A percentile compares a stretch with the other conserved stretches of the same genome.
phyloP scores from a whole-genome alignment of 805 yeast genomes.

The Cyberlindnera euphorbiae region DNA sequence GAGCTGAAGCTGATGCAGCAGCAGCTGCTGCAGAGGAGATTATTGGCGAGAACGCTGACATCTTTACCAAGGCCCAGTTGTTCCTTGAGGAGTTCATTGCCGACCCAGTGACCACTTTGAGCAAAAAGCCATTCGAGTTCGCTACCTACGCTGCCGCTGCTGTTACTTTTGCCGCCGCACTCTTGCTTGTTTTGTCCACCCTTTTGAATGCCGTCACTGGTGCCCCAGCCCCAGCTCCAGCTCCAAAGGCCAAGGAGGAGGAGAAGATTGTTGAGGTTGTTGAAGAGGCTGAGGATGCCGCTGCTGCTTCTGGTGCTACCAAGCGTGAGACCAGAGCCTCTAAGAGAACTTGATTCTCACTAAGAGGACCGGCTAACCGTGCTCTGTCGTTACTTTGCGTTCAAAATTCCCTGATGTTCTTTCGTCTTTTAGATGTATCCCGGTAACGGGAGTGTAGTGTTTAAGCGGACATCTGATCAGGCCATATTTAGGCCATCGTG shows the following conservation, averaged over 20 bases:
- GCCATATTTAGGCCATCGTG: too few species aligned
- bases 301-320: constrained; percentile 11
- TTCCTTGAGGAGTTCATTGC: constrained; percentile 35
- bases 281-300: constrained; percentile 5
- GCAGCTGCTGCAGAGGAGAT: constrained; percentile 1
- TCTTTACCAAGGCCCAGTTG: constrained; percentile 27
- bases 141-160: constrained; percentile 41
- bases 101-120: constrained; percentile 42
- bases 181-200: constrained; percentile 40
- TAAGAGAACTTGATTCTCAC: constrained; percentile 11
- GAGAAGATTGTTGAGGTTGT: constrained; percentile 14
- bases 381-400: too few species aligned
- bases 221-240: constrained; percentile 7
- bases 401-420: too few species aligned
- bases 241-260: constrained; percentile 4
- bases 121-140: constrained; percentile 46
- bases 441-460: too few species aligned
- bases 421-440: too few species aligned
- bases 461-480: too few species aligned
- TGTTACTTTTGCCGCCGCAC: constrained; percentile 36
- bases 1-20: neutral
- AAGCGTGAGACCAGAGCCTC: constrained; percentile 16
- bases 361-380: neutral
- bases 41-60: constrained; percentile 10
- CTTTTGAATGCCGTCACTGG: constrained; percentile 22